Evolutionary conservation across 2,329 filamentous ascomycete genomes (phyloP), one percentile per base, ranked within the genome.

Genomic region (Fusarium incarnatum): DNA sequence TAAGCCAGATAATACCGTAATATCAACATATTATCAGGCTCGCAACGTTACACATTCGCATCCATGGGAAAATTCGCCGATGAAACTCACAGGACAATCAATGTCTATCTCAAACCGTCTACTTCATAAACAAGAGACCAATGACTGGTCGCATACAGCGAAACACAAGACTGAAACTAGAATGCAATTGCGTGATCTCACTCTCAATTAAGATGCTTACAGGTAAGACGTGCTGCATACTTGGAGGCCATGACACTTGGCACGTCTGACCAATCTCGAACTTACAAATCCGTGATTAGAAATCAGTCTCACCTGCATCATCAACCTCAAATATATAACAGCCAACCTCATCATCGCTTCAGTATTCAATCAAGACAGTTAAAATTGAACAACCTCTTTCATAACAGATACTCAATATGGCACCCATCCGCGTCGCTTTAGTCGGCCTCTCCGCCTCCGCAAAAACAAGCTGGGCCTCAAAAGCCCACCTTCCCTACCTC

Each of bases 401-500:
- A 22, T 1, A 20, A 1, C 4, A 9, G 18, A 20, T 20, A 1
- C 13, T 23, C 2, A 41, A 2, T n/a, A 78, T 87, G 83, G 73
- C 84, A 40, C 85, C 82, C 12, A 87, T 89, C 62, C 84, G 86
- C 55, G 78, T 86, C 18, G 88, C 83, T 30, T 80, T 90, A n/a
- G 81, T 89, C 61, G 88, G 88, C 47, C 85, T 90, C 55, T 89
- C 86, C 3, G 79, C 84, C 56, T 80, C 81, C 3, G 83, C 85
- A 52, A 81, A 81, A 30, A 83, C 81, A 7, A 83, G 83, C 0
- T 91, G 88, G 88, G 87, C 87, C 4, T 81, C 79, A 32, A 70
- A 74, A 27, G 87, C 85, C 4, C 89, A 91, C 71, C 82, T 91
- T 0, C 87, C 89, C 0, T 90, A 89, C 73, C 84, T 91, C 5